phyloP scores from a whole-genome alignment of 257 asterid species.

The Leonotis leonurus region DNA sequence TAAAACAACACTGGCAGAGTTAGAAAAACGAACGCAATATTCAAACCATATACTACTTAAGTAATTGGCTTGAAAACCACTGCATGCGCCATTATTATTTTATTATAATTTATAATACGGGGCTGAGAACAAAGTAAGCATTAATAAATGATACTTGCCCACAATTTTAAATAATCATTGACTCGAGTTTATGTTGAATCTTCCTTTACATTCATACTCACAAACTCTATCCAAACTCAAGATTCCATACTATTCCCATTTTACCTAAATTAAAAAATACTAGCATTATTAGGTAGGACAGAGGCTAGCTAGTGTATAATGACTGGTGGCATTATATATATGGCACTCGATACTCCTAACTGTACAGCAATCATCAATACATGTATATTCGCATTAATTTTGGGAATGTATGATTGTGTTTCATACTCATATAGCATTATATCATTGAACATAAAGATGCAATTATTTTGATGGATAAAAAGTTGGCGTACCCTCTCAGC shows the following conservation, averaged over 20 bases:
- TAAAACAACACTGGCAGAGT: too few relatives aligned
- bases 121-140: too few relatives aligned
- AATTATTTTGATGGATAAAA: too few relatives aligned
- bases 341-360: not conserved
- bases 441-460: too few relatives aligned
- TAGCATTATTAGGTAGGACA: not conserved
- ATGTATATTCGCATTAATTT: too few relatives aligned
- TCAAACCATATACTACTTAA: too few relatives aligned
- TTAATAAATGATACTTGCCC: not conserved
- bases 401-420: too few relatives aligned
- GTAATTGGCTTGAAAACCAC: not conserved
- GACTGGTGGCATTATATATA: not conserved
- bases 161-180: not conserved
- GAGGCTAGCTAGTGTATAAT: not conserved
- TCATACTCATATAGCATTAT: too few relatives aligned
- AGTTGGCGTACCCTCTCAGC: too few relatives aligned
- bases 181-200: not conserved
- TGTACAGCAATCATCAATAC: not conserved
- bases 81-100: not conserved
- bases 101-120: not conserved
- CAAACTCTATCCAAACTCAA: conserved; percentile 16
- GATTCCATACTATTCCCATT: conserved; percentile 1
- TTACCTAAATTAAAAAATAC: not conserved
- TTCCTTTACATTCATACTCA: not conserved
- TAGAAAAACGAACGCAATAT: too few relatives aligned